These are phyloP conservation scores for Castanea mollissima DNA, from an alignment of 306 rosid species.

Conservation along the genomic window DNA sequence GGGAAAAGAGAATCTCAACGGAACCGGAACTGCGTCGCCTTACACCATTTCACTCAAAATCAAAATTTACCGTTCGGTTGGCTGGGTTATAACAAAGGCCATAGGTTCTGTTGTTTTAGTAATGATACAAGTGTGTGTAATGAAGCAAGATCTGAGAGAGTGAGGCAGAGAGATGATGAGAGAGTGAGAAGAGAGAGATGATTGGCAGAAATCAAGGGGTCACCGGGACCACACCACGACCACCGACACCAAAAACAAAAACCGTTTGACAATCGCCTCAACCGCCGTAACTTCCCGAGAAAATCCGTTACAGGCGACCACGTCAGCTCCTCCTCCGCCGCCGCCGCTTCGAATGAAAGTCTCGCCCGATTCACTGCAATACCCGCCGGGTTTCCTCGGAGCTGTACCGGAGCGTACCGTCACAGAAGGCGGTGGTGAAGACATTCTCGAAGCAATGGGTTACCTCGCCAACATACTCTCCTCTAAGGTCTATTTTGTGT, in stretches of 20 bases:
- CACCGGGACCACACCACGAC: background rate
- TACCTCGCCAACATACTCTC: conserved; percentile 76
- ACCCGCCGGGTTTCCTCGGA: conserved; percentile 77
- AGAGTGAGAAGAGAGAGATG: too few species aligned
- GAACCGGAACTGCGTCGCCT: too few species aligned
- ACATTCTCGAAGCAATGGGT: conserved; percentile 42
- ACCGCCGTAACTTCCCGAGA: conserved; percentile 12
- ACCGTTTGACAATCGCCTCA: conserved; percentile 17
- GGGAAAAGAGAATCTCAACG: too few species aligned
- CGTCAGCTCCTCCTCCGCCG: background rate
- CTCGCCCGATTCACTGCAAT: conserved; percentile 55
- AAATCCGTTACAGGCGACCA: conserved; percentile 5
- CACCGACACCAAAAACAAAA: background rate
- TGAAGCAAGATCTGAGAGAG: too few species aligned
- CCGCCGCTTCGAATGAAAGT: conserved; percentile 29
- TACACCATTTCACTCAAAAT: too few species aligned
- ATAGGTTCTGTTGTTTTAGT: too few species aligned
- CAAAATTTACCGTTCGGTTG: too few species aligned
- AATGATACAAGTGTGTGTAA: too few species aligned
- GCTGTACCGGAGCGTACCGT: conserved; percentile 49
- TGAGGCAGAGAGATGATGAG: too few species aligned
- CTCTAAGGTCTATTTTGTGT: conserved; percentile 55
- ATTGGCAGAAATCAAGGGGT: background rate
- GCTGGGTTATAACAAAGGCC: too few species aligned
- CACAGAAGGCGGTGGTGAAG: conserved; percentile 15